These are phyloP conservation scores for Alloascoidea africana DNA, from an alignment of 805 yeast genomes.

Conservation along the genomic window DNA sequence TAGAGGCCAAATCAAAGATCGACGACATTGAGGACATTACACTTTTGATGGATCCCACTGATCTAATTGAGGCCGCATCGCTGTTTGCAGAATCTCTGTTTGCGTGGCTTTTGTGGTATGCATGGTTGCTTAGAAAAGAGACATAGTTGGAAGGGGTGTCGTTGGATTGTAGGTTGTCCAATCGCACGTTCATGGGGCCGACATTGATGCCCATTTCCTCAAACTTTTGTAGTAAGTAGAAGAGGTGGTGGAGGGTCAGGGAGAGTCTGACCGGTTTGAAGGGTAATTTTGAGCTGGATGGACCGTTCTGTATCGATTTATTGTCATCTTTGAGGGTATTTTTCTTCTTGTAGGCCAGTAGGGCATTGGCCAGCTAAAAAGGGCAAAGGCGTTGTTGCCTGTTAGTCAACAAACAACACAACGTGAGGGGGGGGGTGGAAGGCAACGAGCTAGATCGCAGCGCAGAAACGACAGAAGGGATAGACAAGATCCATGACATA, in stretches of 20 bases:
- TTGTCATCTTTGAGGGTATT: too few species aligned
- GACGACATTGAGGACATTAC: conserved; percentile 30
- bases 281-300: conserved; percentile 4
- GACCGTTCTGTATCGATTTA: too few species aligned
- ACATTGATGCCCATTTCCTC: conserved; percentile 31
- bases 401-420: too few species aligned
- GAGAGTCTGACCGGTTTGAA: conserved; percentile 39
- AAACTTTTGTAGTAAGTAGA: conserved; percentile 42
- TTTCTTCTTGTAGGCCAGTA: too few species aligned
- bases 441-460: too few species aligned
- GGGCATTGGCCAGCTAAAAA: too few species aligned
- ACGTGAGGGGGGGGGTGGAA: too few species aligned
- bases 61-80: conserved; percentile 13
- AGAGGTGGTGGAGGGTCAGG: conserved; percentile 48
- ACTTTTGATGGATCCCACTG: conserved; percentile 11
- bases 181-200: conserved; percentile 46
- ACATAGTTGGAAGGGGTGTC: conserved; percentile 33
- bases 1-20: conserved; percentile 19
- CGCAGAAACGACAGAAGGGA: too few species aligned
- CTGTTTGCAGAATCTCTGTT: conserved; percentile 6
- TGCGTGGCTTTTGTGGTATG: conserved; percentile 16
- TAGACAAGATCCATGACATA: conserved; percentile 2
- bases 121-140: conserved; percentile 44
- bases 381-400: too few species aligned
- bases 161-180: conserved; percentile 40